A percentile compares a stretch with the other conserved stretches of the same genome.
Evolutionary conservation across 805 yeast species (phyloP).

Genomic region (Candida coleopterorum): DNA sequence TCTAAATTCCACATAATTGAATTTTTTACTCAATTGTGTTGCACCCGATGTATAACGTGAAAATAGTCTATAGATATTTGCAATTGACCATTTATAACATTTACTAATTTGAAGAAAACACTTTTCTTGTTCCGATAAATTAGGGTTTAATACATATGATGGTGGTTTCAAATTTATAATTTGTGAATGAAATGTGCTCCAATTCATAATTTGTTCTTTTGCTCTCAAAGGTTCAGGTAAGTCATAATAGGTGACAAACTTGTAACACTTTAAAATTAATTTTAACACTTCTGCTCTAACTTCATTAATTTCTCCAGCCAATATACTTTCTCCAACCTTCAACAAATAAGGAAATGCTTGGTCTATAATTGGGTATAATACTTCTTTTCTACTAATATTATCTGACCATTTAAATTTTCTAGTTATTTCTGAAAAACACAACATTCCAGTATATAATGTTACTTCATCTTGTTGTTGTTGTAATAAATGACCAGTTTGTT

Average conservation of each 20-base stretch:
- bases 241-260: constrained; percentile 69
- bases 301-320: constrained; percentile 28
- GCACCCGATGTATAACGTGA: constrained; percentile 58
- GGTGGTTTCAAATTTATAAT: constrained; percentile 62
- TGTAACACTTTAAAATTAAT: constrained; percentile 68
- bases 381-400: constrained; percentile 39
- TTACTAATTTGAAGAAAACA: constrained; percentile 70
- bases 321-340: constrained; percentile 54
- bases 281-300: constrained; percentile 67
- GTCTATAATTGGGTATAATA: constrained; percentile 43
- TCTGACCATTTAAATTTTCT: constrained; percentile 68
- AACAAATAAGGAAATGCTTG: constrained; percentile 64
- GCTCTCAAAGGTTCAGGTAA: constrained; percentile 59
- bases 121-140: constrained; percentile 38
- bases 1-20: constrained; percentile 58
- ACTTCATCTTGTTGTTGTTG: constrained; percentile 13
- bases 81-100: constrained; percentile 73
- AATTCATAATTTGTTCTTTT: constrained; percentile 46
- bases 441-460: constrained; percentile 57
- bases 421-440: constrained; percentile 65
- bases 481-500: constrained; percentile 27
- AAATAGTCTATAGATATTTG: constrained; percentile 68
- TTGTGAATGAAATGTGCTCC: constrained; percentile 76
- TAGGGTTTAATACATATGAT: constrained; percentile 42
- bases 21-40: constrained; percentile 37